Evolutionary conservation across 768 basidiomycete genomes (phyloP).

Genomic region (Kwoniella bestiolae): DNA sequence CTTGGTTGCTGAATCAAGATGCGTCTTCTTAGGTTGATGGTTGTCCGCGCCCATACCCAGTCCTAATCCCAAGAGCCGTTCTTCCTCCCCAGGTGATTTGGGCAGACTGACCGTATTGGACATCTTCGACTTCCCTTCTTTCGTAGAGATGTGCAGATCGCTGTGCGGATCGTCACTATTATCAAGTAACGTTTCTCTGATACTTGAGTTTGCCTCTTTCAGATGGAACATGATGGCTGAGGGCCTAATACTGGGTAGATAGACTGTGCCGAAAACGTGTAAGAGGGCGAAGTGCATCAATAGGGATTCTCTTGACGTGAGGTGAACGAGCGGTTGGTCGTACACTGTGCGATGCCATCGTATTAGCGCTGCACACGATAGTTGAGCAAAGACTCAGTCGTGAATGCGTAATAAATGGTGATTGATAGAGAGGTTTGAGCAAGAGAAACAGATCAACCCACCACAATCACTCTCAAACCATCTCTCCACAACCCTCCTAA

Average conservation of each 20-base stretch:
- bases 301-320: conserved; percentile 29
- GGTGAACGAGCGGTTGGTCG: conserved; percentile 39
- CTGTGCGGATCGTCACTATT: no score
- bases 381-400: no score
- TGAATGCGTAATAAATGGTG: no score
- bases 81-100: conserved; percentile 1
- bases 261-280: conserved; percentile 32
- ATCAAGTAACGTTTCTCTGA: no score
- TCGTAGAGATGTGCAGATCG: background rate
- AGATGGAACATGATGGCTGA: conserved; percentile 14
- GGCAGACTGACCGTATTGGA: background rate
- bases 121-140: background rate
- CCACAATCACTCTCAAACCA: conserved; percentile 49
- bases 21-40: background rate
- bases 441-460: no score
- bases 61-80: background rate
- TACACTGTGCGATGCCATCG: conserved; percentile 26
- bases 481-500: conserved; percentile 33
- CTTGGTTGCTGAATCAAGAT: background rate
- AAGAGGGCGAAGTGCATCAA: conserved; percentile 41
- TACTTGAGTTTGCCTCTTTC: background rate
- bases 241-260: conserved; percentile 35
- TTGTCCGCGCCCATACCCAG: background rate
- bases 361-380: conserved; percentile 19
- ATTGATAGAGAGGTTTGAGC: no score